Percentiles rank a stretch among this genome's conserved stretches.
These are phyloP conservation scores for Daldinia childiae DNA, from an alignment of 495 filamentous ascomycete species.

Conservation along the genomic window DNA sequence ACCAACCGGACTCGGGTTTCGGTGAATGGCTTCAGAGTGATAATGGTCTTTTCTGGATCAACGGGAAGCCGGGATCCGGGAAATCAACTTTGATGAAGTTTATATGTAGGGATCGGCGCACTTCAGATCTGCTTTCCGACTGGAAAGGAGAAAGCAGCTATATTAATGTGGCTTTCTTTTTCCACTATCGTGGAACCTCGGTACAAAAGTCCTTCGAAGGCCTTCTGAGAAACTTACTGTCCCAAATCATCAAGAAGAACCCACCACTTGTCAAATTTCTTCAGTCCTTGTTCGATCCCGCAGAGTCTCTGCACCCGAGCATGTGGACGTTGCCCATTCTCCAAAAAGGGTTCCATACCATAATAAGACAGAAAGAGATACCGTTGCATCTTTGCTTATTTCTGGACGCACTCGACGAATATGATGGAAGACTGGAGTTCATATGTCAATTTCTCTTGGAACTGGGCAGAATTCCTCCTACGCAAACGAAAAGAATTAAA, in stretches of 20 bases:
- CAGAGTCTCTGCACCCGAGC: neutral
- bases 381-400: constrained; percentile 28
- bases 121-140: constrained; percentile 22
- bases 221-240: constrained; percentile 27
- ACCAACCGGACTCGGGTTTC: constrained; percentile 13
- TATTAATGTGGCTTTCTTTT: constrained; percentile 23
- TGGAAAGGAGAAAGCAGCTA: constrained; percentile 10
- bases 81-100: constrained; percentile 45
- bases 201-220: constrained; percentile 39
- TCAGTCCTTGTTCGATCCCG: neutral
- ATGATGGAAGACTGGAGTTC: constrained; percentile 20
- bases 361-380: constrained; percentile 12
- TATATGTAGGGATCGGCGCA: constrained; percentile 29
- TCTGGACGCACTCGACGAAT: constrained; percentile 37
- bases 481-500: constrained; percentile 10
- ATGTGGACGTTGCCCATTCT: constrained; percentile 10
- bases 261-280: neutral
- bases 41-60: constrained; percentile 36
- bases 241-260: constrained; percentile 10
- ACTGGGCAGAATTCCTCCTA: constrained; percentile 3
- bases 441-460: constrained; percentile 24
- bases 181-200: constrained; percentile 28
- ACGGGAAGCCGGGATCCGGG: constrained; percentile 35
- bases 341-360: constrained; percentile 4
- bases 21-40: constrained; percentile 30